These are phyloP conservation scores for Euphorbia lathyris DNA, from an alignment of 345 rosid species.

Conservation along the genomic window DNA sequence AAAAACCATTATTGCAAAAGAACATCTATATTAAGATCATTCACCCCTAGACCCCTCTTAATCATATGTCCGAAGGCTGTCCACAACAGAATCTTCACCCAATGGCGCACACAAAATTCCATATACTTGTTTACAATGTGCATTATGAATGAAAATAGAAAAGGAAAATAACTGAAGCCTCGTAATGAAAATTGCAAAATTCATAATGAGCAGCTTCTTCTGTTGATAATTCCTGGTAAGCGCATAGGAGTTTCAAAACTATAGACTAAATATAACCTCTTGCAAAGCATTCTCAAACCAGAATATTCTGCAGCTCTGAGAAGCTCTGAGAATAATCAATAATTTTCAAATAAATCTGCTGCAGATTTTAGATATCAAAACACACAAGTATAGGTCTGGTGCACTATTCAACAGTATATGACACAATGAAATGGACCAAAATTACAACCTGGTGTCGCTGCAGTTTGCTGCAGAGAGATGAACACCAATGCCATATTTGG, in stretches of 20 bases:
- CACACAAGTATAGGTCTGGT: neutral
- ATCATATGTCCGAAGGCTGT: neutral
- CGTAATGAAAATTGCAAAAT: neutral
- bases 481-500: slow-evolving; percentile 67
- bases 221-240: neutral
- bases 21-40: neutral
- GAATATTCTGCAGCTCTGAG: neutral
- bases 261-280: neutral
- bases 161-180: neutral
- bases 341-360: neutral
- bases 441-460: slow-evolving; percentile 58
- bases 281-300: neutral
- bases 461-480: slow-evolving; percentile 60
- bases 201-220: too few species aligned
- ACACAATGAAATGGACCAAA: neutral
- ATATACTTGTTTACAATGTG: neutral
- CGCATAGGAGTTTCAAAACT: neutral
- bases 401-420: neutral
- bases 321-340: too few species aligned
- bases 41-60: neutral
- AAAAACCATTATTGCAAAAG: neutral
- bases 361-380: neutral
- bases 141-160: too few species aligned
- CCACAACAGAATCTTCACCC: neutral
- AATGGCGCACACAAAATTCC: neutral